Conservation (phyloP, 2,329 filamentous ascomycete species). For the Parastagonospora nodorum region DNA sequence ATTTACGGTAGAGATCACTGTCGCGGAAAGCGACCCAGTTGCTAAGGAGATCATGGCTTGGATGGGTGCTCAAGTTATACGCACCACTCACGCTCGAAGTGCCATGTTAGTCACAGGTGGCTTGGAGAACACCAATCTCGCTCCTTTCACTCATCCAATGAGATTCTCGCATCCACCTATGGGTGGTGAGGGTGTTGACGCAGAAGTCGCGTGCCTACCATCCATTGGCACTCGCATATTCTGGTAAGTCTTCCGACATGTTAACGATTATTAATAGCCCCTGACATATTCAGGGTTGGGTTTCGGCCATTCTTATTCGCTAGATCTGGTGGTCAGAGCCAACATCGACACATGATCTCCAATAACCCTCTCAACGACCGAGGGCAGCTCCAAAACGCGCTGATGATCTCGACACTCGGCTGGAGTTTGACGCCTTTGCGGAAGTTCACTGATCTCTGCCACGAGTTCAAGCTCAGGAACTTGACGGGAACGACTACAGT, state of each 20-base stretch:
- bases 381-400: slow-evolving; percentile 17
- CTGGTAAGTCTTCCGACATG: slow-evolving; percentile 18
- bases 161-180: not conserved
- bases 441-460: slow-evolving; percentile 29
- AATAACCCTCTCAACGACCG: slow-evolving; percentile 10
- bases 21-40: slow-evolving; percentile 30
- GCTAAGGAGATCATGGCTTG: slow-evolving; percentile 32
- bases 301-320: slow-evolving; percentile 35
- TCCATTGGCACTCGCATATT: slow-evolving; percentile 31
- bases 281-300: slow-evolving; percentile 22
- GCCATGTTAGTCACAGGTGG: slow-evolving; percentile 29
- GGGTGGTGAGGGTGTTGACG: not conserved
- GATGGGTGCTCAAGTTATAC: slow-evolving; percentile 33
- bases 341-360: not conserved
- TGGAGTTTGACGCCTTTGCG: slow-evolving; percentile 32
- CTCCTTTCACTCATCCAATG: slow-evolving; percentile 1
- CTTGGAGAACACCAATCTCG: slow-evolving; percentile 8
- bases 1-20: slow-evolving; percentile 26
- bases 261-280: no score
- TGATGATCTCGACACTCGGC: slow-evolving; percentile 31
- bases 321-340: slow-evolving; percentile 12
- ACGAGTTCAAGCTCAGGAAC: slow-evolving; percentile 25
- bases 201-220: slow-evolving; percentile 19
- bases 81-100: slow-evolving; percentile 22
- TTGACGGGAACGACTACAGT: slow-evolving; percentile 30